Conservation (phyloP, 129 eudicot species). For the Centella asiatica region DNA sequence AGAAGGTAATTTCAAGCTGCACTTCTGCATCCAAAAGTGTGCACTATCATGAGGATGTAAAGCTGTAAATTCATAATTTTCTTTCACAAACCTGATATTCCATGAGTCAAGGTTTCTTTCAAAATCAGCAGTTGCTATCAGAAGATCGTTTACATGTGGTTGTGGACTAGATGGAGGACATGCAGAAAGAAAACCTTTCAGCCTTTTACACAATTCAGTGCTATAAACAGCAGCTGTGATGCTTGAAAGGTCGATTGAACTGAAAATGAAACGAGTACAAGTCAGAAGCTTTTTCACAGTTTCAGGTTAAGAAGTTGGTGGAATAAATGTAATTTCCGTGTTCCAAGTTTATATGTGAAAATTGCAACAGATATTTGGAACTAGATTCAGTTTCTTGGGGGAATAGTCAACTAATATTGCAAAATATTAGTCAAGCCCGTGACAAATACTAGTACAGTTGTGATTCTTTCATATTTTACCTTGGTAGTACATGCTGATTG, state of each 20-base stretch:
- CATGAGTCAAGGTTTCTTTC: constrained; percentile 84
- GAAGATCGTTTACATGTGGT: constrained; percentile 75
- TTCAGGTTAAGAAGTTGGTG: neutral
- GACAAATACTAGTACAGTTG: neutral
- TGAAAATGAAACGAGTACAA: constrained; percentile 21
- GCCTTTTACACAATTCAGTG: constrained; percentile 63
- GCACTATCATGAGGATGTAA: neutral
- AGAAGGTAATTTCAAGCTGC: neutral
- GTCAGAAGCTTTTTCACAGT: neutral
- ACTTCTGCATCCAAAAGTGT: neutral
- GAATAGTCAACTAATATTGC: neutral
- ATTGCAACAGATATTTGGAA: neutral
- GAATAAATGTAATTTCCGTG: too few species aligned
- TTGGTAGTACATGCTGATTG: constrained; percentile 74
- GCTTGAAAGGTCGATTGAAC: constrained; percentile 77
- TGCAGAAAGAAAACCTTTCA: constrained; percentile 60
- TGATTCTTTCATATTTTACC: constrained; percentile 28
- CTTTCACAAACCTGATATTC: constrained; percentile 59
- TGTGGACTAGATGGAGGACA: constrained; percentile 94
- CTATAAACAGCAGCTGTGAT: constrained; percentile 80
- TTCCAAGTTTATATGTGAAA: neutral
- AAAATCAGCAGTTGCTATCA: constrained; percentile 82
- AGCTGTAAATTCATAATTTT: neutral
- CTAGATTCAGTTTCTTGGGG: neutral
- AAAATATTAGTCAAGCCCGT: neutral